These are phyloP conservation scores for Murraya paniculata DNA, from an alignment of 345 rosid species.

Conservation along the genomic window DNA sequence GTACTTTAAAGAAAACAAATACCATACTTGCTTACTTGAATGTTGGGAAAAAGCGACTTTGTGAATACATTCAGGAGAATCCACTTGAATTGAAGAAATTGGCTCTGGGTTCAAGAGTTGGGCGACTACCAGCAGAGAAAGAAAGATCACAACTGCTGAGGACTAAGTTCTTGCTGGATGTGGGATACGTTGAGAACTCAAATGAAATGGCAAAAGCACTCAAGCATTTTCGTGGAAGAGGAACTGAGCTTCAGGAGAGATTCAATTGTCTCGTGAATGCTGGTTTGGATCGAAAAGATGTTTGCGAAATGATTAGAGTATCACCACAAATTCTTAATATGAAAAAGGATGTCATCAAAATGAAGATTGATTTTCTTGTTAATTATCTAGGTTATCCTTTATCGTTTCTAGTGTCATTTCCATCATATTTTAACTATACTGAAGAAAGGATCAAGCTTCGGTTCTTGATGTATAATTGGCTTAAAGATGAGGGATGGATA, in stretches of 20 bases:
- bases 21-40: conserved; percentile 47
- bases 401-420: conserved; percentile 45
- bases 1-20: conserved; percentile 54
- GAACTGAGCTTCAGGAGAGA: conserved; percentile 66
- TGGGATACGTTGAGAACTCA: conserved; percentile 52
- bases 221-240: conserved; percentile 61
- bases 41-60: conserved; percentile 50
- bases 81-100: conserved; percentile 56
- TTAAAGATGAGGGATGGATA: conserved; percentile 43
- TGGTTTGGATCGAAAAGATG: conserved; percentile 62
- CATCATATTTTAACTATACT: conserved; percentile 49
- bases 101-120: conserved; percentile 37
- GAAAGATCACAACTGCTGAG: conserved; percentile 37
- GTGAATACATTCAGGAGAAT: conserved; percentile 46
- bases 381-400: conserved; percentile 54
- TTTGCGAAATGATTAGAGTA: conserved; percentile 42
- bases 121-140: conserved; percentile 39
- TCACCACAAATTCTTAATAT: conserved; percentile 66
- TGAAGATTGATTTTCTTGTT: conserved; percentile 52
- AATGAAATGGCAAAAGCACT: conserved; percentile 37
- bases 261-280: conserved; percentile 63
- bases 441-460: conserved; percentile 52
- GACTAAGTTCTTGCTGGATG: conserved; percentile 48
- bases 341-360: conserved; percentile 43
- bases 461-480: conserved; percentile 67